Evolutionary conservation across 1,284 basidiomycete species (phyloP), one percentile per base, ranked within the genome.

Genomic region (Volvariella surrecta): DNA sequence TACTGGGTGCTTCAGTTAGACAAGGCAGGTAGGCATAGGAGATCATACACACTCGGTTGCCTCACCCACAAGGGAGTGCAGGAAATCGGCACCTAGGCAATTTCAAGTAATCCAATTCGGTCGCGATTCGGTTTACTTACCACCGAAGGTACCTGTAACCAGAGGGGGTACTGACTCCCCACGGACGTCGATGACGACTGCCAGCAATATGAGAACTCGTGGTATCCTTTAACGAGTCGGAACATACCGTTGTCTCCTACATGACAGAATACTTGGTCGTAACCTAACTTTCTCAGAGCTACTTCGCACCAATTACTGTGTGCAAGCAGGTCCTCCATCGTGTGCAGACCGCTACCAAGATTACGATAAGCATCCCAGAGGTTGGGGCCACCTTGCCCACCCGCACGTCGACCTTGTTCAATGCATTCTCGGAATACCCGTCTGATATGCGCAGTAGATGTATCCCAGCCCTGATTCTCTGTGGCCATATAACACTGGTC

Each of bases 81-180:
- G 69, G 57, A 91, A 90, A 58, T 90, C 87, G 42, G 79, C 75
- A 46, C 80, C 63, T 66, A 41, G 8, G 20, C 30, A 44, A 34
- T 21, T 4, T 28, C 22, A 37, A 48, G 28, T 39, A 39, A 18
- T 22, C 2, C 3, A 31, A 13, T 3, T 16, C 28, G 20, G 17
- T 38, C 19, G 18, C 39, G 15, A 9, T 17, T 40, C 17, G 42
- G 32, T 9, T 13, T 15, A 50, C 57, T 40, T 44, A 59, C 63
- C 75, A 18, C 87, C 88, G 53, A 91, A 91, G 0, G 86, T 88
- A 16, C 84, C 88, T 8, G 88, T 91, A n/a, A 91, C 78, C 19
- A 91, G 70, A 40, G 87, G 87, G 19, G 80, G 79, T 3, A 83
- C 79, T 19, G 66, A 66, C 4, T 89, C 89, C 49, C 79, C 77